Base-by-base conservation (phyloP, 2,329 filamentous ascomycete species). In the Pleoardoris graminearum region DNA sequence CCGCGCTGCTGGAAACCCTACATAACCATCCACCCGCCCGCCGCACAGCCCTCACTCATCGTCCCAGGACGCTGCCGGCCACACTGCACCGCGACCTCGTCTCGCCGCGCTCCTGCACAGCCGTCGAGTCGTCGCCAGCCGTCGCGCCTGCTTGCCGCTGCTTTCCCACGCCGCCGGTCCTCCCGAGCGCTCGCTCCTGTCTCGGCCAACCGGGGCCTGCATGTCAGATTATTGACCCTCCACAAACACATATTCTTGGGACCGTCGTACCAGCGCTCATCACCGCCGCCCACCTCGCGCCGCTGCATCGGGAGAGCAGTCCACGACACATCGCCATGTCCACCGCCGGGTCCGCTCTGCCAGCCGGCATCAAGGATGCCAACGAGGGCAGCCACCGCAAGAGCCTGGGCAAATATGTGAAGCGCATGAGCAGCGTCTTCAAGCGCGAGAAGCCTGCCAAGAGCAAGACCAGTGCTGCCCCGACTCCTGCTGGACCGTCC, bases 341-440 rank as follows among this genome's bases (percentile, higher is more conserved):
- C 51, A 62, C 65, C 32, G 59, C 68, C 41, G 41, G 48, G 12
- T 54, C 50, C 29, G 11, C 57, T 21, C 60, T 46, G 16, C 55
- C 60, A 29, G 36, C 65, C 16, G 59, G 59, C 36, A 36, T 29
- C 38, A 64, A 68, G 35, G 61, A 62, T 29, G 58, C 43, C 17
- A 63, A 66, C 33, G 61, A 62, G 36, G 59, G 42, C 22, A 64
- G 71, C 35, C 65, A 67, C 29, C 62, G 69, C 42, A 68, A 65
- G 58, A 69, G 66, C 50, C 48, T 74, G 61, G 69, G 69, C 8
- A 73, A 70, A 55, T 75, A 74, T 46, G 68, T 75, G 38, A 74
- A 74, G 69, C 61, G 70, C 46, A 72, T 75, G 65, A 69, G 69
- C 60, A 72, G 67, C 39, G 70, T 74, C 10, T 72, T 73, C 61